Conservation (phyloP, 2,329 filamentous ascomycete species). For the Amauroascus niger region DNA sequence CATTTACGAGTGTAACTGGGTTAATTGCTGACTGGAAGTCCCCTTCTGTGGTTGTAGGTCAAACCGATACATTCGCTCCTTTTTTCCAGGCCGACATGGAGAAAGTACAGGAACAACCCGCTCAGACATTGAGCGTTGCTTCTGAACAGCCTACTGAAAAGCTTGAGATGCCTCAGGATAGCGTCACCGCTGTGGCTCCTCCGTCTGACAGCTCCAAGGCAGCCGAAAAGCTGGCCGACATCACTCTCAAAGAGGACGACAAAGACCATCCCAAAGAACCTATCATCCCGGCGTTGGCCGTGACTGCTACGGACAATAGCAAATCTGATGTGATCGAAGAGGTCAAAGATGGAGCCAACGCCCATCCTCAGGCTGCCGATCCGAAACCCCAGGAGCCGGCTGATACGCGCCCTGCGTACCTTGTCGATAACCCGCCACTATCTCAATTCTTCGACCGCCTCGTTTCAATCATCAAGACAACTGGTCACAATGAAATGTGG, state of each 20-base stretch:
- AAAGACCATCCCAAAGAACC: conserved; percentile 15
- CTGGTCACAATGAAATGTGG: conserved; percentile 71
- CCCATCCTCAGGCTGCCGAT: conserved; percentile 4
- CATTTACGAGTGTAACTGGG: neutral
- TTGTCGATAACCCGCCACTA: conserved; percentile 38
- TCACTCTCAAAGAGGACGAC: conserved; percentile 10
- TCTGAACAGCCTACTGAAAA: conserved; percentile 9
- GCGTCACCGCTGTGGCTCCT: conserved; percentile 14
- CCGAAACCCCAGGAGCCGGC: conserved; percentile 5
- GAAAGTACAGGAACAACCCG: neutral
- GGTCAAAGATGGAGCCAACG: conserved; percentile 8
- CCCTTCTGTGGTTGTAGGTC: neutral
- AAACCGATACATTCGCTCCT: neutral
- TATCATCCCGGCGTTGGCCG: conserved; percentile 9
- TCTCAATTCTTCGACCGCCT: conserved; percentile 51
- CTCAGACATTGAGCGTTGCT: neutral
- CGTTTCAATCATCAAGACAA: conserved; percentile 46
- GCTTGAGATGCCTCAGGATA: conserved; percentile 17
- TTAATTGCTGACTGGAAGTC: neutral
- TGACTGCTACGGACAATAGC: neutral
- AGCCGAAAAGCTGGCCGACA: conserved; percentile 12
- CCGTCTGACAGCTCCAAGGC: conserved; percentile 8
- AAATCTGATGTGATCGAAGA: conserved; percentile 8
- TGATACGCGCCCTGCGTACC: conserved; percentile 29
- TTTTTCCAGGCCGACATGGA: neutral